Base-by-base conservation (phyloP, 2,329 filamentous ascomycete genomes). In the Fusarium nematophilum region DNA sequence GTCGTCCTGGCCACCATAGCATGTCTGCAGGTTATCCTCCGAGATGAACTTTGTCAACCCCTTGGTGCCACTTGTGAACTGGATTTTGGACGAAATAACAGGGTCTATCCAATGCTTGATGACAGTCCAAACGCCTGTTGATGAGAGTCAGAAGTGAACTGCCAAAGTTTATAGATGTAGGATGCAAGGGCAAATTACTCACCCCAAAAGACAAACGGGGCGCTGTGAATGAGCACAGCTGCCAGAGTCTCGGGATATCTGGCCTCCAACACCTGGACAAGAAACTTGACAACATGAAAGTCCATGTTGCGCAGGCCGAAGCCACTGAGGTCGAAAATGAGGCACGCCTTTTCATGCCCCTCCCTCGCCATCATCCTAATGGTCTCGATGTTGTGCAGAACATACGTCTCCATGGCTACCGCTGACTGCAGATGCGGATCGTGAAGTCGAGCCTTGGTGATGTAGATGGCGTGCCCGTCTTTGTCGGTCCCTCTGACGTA, bases 241-340 rank as follows among this genome's bases (percentile, higher is more conserved):
- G 88, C 89, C 3, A 92, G 79, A 1, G 86, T 90, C 71, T 92
- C 90, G 2, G 90, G 90, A 67, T 92, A 92, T 69, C 91, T 90
- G 42, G 90, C 89, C 76, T 92, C 90, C 66, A 92, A 90, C 69
- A 88, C 89, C 65, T 91, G 90, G 74, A 92, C 90, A 78, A 92
- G 89, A 76, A 91, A 92, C 65, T 90, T 92, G 45, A 92, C 87
- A 0, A 89, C 88, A 0, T 86, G 82, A 71, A 91, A 92, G 73
- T 92, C 90, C 82, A 92, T 91, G 75, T 92, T 92, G 9, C 86
- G 82, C 71, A 92, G 79, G 11, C 83, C 83, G 70, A 92, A 92
- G 58, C 84, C 81, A 7, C 83, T 89, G 83, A 92, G 88, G 73
- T 92, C 90, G 69, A 92, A 92, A 46, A 92, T 74, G 53, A 92